Conservation (phyloP, 352 stramenopile genomes). For the Phytophthora hybrid region DNA sequence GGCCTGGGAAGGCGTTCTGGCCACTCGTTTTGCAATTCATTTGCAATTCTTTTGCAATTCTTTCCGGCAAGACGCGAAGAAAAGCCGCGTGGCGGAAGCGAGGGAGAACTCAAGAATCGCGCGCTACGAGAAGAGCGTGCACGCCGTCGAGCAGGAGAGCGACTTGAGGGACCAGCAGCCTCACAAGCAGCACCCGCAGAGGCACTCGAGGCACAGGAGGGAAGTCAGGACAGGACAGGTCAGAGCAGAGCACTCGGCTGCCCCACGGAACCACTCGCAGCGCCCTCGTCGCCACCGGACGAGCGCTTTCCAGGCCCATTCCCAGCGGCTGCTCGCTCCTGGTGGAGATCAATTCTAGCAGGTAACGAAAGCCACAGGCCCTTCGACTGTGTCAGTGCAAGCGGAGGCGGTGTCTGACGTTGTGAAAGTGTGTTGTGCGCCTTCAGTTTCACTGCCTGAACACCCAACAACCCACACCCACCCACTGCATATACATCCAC, state of each 20-base stretch:
- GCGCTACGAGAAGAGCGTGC: constrained; percentile 33
- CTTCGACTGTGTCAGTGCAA: neutral
- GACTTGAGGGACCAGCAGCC: constrained; percentile 26
- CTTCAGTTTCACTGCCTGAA: constrained; percentile 22
- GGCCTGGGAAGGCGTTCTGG: constrained; percentile 9
- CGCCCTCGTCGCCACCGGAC: constrained; percentile 35
- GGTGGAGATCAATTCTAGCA: constrained; percentile 41
- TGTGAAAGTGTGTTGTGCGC: constrained; percentile 13
- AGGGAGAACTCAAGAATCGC: constrained; percentile 47
- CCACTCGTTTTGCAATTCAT: constrained; percentile 58
- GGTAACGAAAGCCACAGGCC: constrained; percentile 12
- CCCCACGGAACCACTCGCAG: constrained; percentile 18
- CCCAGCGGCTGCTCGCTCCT: constrained; percentile 1
- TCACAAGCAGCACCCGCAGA: constrained; percentile 16
- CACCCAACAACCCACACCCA: neutral
- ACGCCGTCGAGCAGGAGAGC: constrained; percentile 28
- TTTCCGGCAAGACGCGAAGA: constrained; percentile 38
- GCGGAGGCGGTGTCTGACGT: constrained; percentile 8
- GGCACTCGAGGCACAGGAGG: constrained; percentile 19
- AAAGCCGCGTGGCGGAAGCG: constrained; percentile 31
- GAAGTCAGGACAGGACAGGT: constrained; percentile 33
- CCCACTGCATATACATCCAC: constrained; percentile 10
- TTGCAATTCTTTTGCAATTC: constrained; percentile 56
- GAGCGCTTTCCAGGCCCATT: constrained; percentile 10
- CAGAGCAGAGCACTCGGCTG: constrained; percentile 16